Conservation (phyloP, 495 filamentous ascomycete genomes). For the Endocarpon pusillum region DNA sequence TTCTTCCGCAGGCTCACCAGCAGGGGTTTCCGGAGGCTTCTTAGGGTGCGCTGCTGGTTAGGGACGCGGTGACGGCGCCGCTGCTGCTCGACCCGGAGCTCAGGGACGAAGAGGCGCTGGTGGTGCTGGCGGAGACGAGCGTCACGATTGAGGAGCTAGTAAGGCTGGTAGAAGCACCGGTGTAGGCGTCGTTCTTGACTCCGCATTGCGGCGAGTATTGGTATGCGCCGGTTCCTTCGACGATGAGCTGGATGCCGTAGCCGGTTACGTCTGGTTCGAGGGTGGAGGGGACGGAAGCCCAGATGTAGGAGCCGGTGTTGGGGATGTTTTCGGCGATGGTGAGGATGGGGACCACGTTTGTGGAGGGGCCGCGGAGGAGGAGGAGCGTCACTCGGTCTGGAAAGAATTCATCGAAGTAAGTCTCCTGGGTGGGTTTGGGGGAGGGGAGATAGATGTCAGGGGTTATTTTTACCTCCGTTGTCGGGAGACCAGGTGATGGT, state of each 20-base stretch:
- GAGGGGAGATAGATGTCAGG: not conserved
- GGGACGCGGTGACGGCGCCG: too few relatives aligned
- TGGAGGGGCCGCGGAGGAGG: slow-evolving; percentile 40
- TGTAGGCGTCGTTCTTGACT: slow-evolving; percentile 31
- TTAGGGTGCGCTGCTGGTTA: too few relatives aligned
- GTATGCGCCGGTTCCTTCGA: slow-evolving; percentile 42
- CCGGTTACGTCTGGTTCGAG: slow-evolving; percentile 33
- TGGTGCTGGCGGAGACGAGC: too few relatives aligned
- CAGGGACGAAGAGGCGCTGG: too few relatives aligned
- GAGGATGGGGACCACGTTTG: slow-evolving; percentile 6
- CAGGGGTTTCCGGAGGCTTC: slow-evolving; percentile 5
- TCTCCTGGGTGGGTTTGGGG: not conserved
- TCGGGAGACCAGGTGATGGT: slow-evolving; percentile 43
- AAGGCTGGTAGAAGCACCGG: slow-evolving; percentile 30
- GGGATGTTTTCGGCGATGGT: slow-evolving; percentile 22
- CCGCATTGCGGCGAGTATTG: slow-evolving; percentile 59
- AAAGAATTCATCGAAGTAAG: too few relatives aligned
- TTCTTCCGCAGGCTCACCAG: slow-evolving; percentile 25
- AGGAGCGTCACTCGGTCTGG: slow-evolving; percentile 37
- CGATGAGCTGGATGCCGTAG: slow-evolving; percentile 52
- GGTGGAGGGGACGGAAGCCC: slow-evolving; percentile 36
- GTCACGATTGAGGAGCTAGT: too few relatives aligned
- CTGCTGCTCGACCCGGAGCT: too few relatives aligned
- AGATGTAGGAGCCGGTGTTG: slow-evolving; percentile 42
- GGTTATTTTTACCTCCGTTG: slow-evolving; percentile 8